Conservation (phyloP, 768 basidiomycete species). For the Gloeophyllum trabeum region DNA sequence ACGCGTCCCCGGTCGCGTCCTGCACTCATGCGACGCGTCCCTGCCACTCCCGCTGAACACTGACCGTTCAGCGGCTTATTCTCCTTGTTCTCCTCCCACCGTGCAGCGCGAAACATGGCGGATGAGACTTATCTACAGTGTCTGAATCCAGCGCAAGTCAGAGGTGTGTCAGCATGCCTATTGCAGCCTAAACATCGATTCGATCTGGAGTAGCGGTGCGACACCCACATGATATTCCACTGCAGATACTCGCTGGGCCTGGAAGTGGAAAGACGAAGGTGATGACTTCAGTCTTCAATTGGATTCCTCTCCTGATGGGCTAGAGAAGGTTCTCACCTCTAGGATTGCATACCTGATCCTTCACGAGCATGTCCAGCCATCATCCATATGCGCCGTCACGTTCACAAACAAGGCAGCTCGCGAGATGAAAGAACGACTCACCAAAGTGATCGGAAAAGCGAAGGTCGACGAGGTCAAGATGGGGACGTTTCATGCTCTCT, state of each 20-base stretch:
- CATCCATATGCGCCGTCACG: constrained; percentile 66
- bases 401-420: constrained; percentile 89
- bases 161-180: constrained; percentile 17
- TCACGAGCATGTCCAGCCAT: constrained; percentile 35
- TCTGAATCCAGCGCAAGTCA: constrained; percentile 27
- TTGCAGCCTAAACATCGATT: not conserved
- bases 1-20: no score
- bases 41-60: no score
- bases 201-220: constrained; percentile 40
- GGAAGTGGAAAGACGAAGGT: constrained; percentile 67
- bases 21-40: no score
- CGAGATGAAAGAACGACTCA: constrained; percentile 71
- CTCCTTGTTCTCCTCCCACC: no score
- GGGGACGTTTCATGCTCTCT: constrained; percentile 77
- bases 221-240: constrained; percentile 45
- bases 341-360: constrained; percentile 59
- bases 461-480: constrained; percentile 40
- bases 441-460: constrained; percentile 53
- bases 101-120: no score
- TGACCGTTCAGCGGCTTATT: no score
- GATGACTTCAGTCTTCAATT: not conserved
- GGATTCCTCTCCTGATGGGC: not conserved
- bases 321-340: constrained; percentile 44
- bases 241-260: constrained; percentile 79
- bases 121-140: constrained; percentile 11